A percentile compares a stretch with the other conserved stretches of the same genome.
Conservation (phyloP, 1,139 yeast genomes). For the Debaryomyces coudertii region DNA sequence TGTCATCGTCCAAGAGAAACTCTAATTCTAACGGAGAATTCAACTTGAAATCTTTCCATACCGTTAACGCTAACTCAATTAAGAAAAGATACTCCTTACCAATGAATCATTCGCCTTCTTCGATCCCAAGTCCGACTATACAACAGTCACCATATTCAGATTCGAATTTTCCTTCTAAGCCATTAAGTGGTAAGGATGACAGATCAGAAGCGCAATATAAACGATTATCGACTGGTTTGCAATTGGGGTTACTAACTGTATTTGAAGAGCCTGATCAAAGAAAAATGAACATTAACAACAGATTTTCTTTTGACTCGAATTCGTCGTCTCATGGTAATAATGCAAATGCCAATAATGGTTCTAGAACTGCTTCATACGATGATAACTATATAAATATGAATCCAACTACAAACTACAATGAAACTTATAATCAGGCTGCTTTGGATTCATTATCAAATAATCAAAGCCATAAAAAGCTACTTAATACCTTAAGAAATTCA, state of each 20-base stretch:
- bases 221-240: constrained; percentile 43
- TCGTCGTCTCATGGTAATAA: neutral
- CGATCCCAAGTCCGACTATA: constrained; percentile 12
- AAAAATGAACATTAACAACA: neutral
- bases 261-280: constrained; percentile 32
- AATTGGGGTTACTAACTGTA: constrained; percentile 45
- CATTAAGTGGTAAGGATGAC: constrained; percentile 10
- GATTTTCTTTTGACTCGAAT: constrained; percentile 1
- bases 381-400: constrained; percentile 33
- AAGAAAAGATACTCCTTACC: constrained; percentile 36
- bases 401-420: constrained; percentile 26
- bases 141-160: constrained; percentile 10
- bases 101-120: constrained; percentile 8
- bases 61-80: constrained; percentile 20
- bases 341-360: neutral
- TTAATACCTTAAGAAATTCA: constrained; percentile 10
- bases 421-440: constrained; percentile 40
- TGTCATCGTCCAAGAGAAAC: constrained; percentile 16
- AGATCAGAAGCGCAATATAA: constrained; percentile 30
- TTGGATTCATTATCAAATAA: constrained; percentile 33
- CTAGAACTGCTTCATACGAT: constrained; percentile 25
- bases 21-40: constrained; percentile 26
- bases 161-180: constrained; percentile 14
- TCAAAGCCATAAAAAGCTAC: constrained; percentile 3
- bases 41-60: constrained; percentile 43